Evolutionary conservation across 345 rosid genomes (phyloP), one percentile per base, ranked within the genome.

Genomic region (Alliaria petiolata): DNA sequence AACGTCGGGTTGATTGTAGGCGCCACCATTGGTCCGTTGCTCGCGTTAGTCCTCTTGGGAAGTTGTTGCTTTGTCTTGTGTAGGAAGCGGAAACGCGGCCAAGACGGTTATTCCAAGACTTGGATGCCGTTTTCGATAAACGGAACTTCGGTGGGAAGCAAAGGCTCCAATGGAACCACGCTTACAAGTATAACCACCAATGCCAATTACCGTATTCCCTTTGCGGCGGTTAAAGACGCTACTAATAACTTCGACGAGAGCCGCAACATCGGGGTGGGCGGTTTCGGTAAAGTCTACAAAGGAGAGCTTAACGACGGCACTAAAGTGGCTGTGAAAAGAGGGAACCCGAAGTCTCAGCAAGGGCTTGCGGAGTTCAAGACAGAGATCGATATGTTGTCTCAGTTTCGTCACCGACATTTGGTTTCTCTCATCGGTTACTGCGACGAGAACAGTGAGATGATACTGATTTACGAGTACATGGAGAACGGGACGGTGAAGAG

Each of bases 391-490:
- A 79, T 83, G 84, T 76, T 85, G 22, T 85, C 87, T 7, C 84
- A 80, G 69, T 79, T 83, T 36, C 81, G 87, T 19, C 85, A 83
- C 73, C 62, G 78, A 0, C 83, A 85, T 69, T 57, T 85, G 54
- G 84, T 85, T 44, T 85, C 84, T 42, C 70, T 85, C 62, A 81
- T 85, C 0, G 89, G 89, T 13, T 80, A 78, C 45, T 85, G 85
- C 67, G 77, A 81, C 3, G 89, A 81, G 2, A 69, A 72, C 25
- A 70, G 55, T 11, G 89, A 85, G 75, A 85, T 83, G 89, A 83
- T 85, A 26, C 78, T 85, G 26, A 52, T 81, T 6, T 81, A 81
- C 15, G 84, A 81, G 74, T 81, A 78, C 53, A 81, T 81, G 84
- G 82, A 78, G 70, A 78, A 78, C 12, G 84, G 84, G 25, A 78